Evolutionary conservation across 345 rosid species (phyloP).

Genomic region (Rhizophora mangle): DNA sequence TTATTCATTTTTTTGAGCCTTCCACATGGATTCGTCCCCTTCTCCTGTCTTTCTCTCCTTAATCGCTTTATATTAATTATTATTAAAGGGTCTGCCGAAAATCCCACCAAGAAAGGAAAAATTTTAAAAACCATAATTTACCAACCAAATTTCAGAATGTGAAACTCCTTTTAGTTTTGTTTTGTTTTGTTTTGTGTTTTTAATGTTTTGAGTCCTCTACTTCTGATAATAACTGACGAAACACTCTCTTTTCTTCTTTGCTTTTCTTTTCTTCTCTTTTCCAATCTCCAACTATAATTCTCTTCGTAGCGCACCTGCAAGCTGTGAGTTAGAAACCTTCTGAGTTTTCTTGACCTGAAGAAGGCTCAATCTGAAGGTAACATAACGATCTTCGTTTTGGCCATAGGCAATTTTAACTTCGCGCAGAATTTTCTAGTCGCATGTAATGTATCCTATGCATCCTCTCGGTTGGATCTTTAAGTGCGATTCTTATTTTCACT

Average conservation of each 20-base stretch:
- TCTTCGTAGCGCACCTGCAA: not conserved
- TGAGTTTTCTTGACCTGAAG: too few relatives aligned
- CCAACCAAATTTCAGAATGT: constrained; percentile 5
- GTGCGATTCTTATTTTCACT: too few relatives aligned
- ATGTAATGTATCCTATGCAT: too few relatives aligned
- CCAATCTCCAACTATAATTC: not conserved
- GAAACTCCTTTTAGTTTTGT: not conserved
- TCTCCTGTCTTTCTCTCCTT: not conserved
- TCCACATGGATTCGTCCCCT: not conserved
- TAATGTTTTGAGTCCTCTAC: too few relatives aligned
- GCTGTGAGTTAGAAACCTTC: too few relatives aligned
- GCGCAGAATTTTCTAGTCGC: not conserved
- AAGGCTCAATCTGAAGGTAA: not conserved
- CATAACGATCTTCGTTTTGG: not conserved
- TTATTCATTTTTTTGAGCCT: too few relatives aligned
- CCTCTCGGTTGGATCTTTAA: too few relatives aligned
- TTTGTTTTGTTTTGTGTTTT: too few relatives aligned
- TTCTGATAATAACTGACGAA: too few relatives aligned
- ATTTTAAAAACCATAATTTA: not conserved
- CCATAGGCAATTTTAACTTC: not conserved
- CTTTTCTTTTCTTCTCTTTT: too few relatives aligned
- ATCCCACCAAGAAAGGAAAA: not conserved
- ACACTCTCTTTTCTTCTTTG: too few relatives aligned
- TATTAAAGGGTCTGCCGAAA: not conserved
- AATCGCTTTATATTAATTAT: not conserved